These are phyloP conservation scores for Fremontodendron californicum DNA, from an alignment of 345 rosid genomes.

Conservation along the genomic window DNA sequence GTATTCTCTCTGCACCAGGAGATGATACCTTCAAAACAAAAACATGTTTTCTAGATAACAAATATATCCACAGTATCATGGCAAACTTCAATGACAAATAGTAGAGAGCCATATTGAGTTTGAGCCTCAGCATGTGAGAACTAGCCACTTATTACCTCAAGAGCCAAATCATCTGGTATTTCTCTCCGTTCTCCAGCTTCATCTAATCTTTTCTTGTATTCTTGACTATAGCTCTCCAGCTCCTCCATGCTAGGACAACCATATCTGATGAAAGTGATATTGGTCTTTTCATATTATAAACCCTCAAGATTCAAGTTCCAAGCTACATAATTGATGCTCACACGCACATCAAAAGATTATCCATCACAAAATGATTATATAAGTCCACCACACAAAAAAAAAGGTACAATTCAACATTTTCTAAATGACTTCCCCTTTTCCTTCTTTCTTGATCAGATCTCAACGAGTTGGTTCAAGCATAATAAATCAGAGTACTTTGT, in stretches of 20 bases:
- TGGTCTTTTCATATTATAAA: neutral
- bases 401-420: neutral
- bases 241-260: conserved; percentile 88
- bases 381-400: neutral
- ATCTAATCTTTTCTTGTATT: conserved; percentile 71
- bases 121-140: neutral
- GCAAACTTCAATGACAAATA: neutral
- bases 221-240: conserved; percentile 62
- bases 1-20: conserved; percentile 83
- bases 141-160: conserved; percentile 53
- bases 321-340: neutral
- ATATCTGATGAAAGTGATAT: conserved; percentile 41
- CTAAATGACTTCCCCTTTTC: neutral
- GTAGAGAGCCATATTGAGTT: too few relatives aligned
- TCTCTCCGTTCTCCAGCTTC: conserved; percentile 61
- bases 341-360: neutral
- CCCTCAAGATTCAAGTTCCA: neutral
- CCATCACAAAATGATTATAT: too few relatives aligned
- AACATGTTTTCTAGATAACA: neutral
- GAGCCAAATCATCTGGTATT: conserved; percentile 76
- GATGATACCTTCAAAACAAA: conserved; percentile 62
- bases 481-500: neutral
- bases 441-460: conserved; percentile 5
- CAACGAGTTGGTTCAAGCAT: neutral
- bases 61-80: neutral